Base-by-base conservation (phyloP, 108 stramenopile genomes). In the Craspedostauros australis region DNA sequence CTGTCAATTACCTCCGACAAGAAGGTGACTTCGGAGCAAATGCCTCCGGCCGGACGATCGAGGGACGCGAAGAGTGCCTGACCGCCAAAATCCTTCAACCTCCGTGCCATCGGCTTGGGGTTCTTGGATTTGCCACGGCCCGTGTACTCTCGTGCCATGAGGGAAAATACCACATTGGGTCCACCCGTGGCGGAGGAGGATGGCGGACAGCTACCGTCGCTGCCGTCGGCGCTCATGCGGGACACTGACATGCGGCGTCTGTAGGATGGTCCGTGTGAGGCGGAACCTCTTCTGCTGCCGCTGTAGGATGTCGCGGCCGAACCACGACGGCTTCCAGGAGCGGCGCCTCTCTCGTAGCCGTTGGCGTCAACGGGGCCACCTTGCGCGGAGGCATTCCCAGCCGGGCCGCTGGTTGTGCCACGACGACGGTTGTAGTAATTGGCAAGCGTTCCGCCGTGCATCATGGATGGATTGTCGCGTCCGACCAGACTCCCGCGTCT, bases 11-110 rank as follows among this genome's bases (percentile, higher is more conserved):
- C 68, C 33, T 58, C 57, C 2, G 50, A 42, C 24, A 81, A 54
- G 0, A 60, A 65, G 6, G 37, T 39, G 15, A 75, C 72, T 62
- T 81, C 75, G 4, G 75, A 64, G 18, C 60, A 51, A 27, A 81
- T 76, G 2, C 75, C 75, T n/a, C 58, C 75, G 5, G 75, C 60
- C 23, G 72, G 69, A 25, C 44, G 26, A 32, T 81, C 80, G 15
- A 81, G 32, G 19, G 26, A 15, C 1, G 19, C 29, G 49, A 58
- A 71, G 15, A 81, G 47, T 1, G 72, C 19, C 32, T 50, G 21
- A 0, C 80, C 80, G 37, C 80, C 80, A 45, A 81, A 31, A 11
- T 27, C 12, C 6, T 28, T 20, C 31, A 75, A 50, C 16, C 57
- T 40, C 4, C 40, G 26, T 3, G 62, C 26, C 1, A 48, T 59